Percentiles rank a stretch among this genome's conserved stretches.
phyloP scores from a whole-genome alignment of 352 stramenopile species.

The Phytophthora pseudosyringae region DNA sequence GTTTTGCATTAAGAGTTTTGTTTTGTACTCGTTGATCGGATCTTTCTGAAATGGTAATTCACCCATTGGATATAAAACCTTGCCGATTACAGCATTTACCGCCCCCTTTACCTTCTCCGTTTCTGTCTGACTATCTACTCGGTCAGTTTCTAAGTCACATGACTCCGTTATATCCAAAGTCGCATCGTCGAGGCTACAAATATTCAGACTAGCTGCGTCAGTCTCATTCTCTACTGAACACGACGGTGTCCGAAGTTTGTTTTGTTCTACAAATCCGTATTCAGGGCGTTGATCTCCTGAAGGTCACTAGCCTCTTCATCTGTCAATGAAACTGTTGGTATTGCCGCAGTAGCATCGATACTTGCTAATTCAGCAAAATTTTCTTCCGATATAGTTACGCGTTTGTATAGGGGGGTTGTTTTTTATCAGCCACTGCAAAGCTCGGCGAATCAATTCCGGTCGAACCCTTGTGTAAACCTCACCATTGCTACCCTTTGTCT shows the following conservation, averaged over 20 bases:
- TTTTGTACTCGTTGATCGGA: constrained; percentile 19
- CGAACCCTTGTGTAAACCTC: not conserved
- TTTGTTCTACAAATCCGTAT: too few species aligned
- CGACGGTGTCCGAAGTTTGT: too few species aligned
- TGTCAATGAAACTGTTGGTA: too few species aligned
- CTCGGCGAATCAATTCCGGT: constrained; percentile 3
- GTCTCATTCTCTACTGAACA: too few species aligned
- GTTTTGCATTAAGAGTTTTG: constrained; percentile 6
- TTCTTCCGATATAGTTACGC: constrained; percentile 1
- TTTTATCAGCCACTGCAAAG: not conserved
- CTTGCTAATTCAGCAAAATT: not conserved
- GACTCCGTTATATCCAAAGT: too few species aligned
- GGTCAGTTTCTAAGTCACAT: too few species aligned
- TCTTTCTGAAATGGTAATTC: not conserved
- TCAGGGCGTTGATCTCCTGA: too few species aligned
- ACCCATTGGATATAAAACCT: not conserved
- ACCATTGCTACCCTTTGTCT: not conserved
- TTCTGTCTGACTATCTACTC: too few species aligned
- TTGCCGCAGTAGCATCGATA: not conserved
- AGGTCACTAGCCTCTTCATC: too few species aligned
- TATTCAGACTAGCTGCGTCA: too few species aligned
- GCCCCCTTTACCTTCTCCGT: too few species aligned
- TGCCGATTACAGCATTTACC: not conserved
- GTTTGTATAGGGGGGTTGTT: constrained; percentile 11
- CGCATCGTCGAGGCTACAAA: too few species aligned